phyloP scores from a whole-genome alignment of 352 stramenopile genomes.

The Pythium sukuiense region DNA sequence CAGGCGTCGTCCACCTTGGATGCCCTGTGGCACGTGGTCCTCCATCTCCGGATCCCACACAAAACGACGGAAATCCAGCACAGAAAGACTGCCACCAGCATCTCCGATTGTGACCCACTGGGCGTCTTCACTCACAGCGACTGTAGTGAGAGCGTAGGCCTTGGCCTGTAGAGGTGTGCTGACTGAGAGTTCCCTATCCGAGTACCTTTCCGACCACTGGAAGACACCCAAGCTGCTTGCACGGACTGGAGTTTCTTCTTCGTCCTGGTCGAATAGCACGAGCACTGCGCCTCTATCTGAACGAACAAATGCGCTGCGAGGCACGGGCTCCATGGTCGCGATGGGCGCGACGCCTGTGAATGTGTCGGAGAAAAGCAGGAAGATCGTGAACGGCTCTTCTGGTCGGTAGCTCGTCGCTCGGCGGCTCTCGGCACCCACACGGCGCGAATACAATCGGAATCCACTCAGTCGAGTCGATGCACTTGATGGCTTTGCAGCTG shows the following conservation, averaged over 20 bases:
- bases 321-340: not conserved
- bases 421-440: not conserved
- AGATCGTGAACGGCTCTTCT: slow-evolving; percentile 20
- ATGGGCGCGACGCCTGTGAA: not conserved
- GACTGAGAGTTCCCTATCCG: slow-evolving; percentile 44
- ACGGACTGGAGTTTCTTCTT: not conserved
- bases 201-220: slow-evolving; percentile 59
- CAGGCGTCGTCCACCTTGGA: slow-evolving; percentile 31
- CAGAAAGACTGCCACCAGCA: slow-evolving; percentile 24
- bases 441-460: slow-evolving; percentile 44
- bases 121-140: slow-evolving; percentile 32
- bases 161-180: slow-evolving; percentile 27
- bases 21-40: not conserved
- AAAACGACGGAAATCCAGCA: slow-evolving; percentile 40
- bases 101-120: slow-evolving; percentile 37
- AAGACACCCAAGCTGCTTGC: slow-evolving; percentile 40
- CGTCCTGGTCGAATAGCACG: slow-evolving; percentile 27
- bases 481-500: not conserved
- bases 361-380: slow-evolving; percentile 40
- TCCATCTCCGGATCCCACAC: slow-evolving; percentile 12
- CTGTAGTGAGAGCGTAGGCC: slow-evolving; percentile 14
- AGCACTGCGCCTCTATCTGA: slow-evolving; percentile 35
- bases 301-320: not conserved
- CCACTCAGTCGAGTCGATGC: slow-evolving; percentile 39
- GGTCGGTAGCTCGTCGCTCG: not conserved